Base-by-base conservation (phyloP, 345 rosid species). In the Sonneratia caseolaris region DNA sequence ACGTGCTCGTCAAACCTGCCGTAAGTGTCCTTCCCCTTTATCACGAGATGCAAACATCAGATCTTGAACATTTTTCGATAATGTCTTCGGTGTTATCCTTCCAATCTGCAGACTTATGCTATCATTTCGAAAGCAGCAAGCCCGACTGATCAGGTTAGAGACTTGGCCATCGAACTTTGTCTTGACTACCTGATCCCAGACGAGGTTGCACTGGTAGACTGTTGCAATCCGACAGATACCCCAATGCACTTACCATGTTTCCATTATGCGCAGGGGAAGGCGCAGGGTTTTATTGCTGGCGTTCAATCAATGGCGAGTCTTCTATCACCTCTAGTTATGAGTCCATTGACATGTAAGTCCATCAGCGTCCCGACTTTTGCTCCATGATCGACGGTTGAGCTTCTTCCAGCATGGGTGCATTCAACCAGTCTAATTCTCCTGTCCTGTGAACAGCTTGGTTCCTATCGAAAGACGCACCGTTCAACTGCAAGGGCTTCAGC, bases 211-310 rank as follows among this genome's bases (percentile, higher is more conserved):
- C 45, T 2, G 2, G 5, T 42, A 42, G 10, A 42, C 45, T 19
- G 3, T 19, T 53, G 61, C 14, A 13, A 18, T 57, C 6, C 18
- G 59, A n/a, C 62, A 45, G 22, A 59, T 3, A n/a, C n/a, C 32
- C 9, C n/a, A 12, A 59, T 16, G 24, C 35, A 4, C n/a, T 11
- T 45, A 42, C 45, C 10, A 42, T 16, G 12, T 38, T 18, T 59
- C 36, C 59, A 22, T 69, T 22, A 16, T 42, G 14, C 49, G 19
- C 78, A 86, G 89, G 89, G 89, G 67, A 86, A 80, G 80, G 84
- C 81, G 22, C 89, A 86, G 53, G 89, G 89, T 18, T 86, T 83
- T 74, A 70, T 83, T n/a, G 87, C 87, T 1, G 89, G 89, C 14
- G 89, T 83, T 53, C 68, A 83, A 71, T 62, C 89, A 37, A 72